Evolutionary conservation across 352 stramenopile species (phyloP).

Genomic region (Phytopythium montanum): DNA sequence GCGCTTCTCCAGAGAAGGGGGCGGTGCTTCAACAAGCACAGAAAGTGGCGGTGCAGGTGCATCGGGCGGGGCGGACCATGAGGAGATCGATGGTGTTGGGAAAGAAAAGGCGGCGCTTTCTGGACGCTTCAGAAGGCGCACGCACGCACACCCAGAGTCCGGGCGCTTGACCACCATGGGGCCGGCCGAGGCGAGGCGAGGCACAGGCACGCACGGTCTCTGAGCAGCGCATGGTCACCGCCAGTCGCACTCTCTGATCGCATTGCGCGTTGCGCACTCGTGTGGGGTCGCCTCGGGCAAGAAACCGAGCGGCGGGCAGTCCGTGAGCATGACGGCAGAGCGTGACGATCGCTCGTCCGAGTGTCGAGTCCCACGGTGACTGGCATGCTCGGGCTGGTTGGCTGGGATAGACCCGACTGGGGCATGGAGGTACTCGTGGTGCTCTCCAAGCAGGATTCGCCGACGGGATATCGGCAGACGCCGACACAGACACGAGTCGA

Average conservation of each 20-base stretch:
- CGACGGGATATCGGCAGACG: too few relatives aligned
- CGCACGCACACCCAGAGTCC: background rate
- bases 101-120: constrained; percentile 7
- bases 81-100: background rate
- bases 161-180: too few relatives aligned
- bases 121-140: background rate
- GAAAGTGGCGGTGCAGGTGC: constrained; percentile 9
- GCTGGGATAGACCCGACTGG: too few relatives aligned
- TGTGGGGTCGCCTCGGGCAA: too few relatives aligned
- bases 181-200: too few relatives aligned
- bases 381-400: background rate
- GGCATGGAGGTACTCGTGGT: too few relatives aligned
- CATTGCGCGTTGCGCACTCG: too few relatives aligned
- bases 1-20: constrained; percentile 11
- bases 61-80: constrained; percentile 9
- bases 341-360: too few relatives aligned
- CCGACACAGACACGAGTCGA: too few relatives aligned
- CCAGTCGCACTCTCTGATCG: background rate
- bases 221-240: background rate
- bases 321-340: too few relatives aligned
- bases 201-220: background rate
- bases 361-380: background rate
- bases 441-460: too few relatives aligned
- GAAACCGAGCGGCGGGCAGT: too few relatives aligned
- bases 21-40: constrained; percentile 10